These are phyloP conservation scores for Aegilops tauschii DNA, from an alignment of 176 grass and related monocot genomes.

Conservation along the genomic window DNA sequence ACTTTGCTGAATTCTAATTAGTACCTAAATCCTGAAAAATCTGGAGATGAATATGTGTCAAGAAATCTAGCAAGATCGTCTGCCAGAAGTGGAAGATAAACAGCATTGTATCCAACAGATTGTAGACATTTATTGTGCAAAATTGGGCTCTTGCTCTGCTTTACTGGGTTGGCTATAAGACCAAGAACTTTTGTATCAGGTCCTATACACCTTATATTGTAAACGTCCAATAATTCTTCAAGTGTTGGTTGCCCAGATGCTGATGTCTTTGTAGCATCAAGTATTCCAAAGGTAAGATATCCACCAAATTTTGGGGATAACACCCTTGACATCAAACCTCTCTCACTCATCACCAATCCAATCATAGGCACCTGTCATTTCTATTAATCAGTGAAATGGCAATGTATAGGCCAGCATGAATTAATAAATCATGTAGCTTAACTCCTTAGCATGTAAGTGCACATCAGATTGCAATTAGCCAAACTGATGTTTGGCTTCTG, in stretches of 20 bases:
- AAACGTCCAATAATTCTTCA: conserved; percentile 68
- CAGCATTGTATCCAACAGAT: conserved; percentile 70
- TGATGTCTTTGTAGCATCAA: conserved; percentile 66
- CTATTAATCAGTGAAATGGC: conserved; percentile 47
- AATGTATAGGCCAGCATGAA: not conserved
- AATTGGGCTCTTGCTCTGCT: conserved; percentile 89
- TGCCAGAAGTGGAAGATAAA: conserved; percentile 89
- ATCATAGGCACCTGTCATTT: conserved; percentile 85
- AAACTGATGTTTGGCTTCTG: not conserved
- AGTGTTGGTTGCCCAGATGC: conserved; percentile 81
- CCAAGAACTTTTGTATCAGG: conserved; percentile 80
- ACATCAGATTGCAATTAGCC: conserved; percentile 4
- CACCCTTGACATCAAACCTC: conserved; percentile 80
- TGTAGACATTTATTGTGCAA: conserved; percentile 87
- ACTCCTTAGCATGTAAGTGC: conserved; percentile 8
- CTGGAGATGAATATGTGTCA: conserved; percentile 73
- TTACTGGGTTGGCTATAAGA: conserved; percentile 88
- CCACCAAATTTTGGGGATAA: conserved; percentile 82
- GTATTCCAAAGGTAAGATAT: conserved; percentile 86
- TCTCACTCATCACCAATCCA: conserved; percentile 93
- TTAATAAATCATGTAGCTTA: conserved; percentile 10
- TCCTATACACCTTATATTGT: conserved; percentile 72
- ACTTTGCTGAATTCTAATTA: conserved; percentile 16
- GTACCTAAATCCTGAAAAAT: conserved; percentile 96
- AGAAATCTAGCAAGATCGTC: conserved; percentile 86